Base-by-base conservation (phyloP, 108 stramenopile species). In the Cyclotella sp. region DNA sequence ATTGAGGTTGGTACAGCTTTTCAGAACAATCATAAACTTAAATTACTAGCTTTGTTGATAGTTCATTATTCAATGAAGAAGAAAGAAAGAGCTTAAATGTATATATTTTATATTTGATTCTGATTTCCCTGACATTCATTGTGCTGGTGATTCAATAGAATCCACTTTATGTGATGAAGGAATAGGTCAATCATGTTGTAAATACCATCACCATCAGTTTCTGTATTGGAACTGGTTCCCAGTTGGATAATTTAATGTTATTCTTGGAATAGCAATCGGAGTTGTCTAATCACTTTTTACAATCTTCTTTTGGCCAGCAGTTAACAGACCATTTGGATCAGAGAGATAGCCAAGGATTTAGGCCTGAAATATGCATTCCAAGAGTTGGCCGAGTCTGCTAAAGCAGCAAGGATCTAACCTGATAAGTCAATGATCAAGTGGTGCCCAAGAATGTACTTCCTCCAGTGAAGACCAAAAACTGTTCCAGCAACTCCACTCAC, bases 81-180 rank as follows among this genome's bases (percentile, higher is more conserved):
- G n/a, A n/a, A n/a, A n/a, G n/a, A n/a, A n/a, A n/a, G n/a, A n/a
- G n/a, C n/a, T n/a, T n/a, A n/a, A n/a, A n/a, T n/a, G n/a, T n/a
- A n/a, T n/a, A n/a, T n/a, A n/a, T n/a, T n/a, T n/a, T n/a, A n/a
- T n/a, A n/a, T n/a, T n/a, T n/a, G n/a, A n/a, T n/a, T n/a, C n/a
- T n/a, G n/a, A n/a, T n/a, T n/a, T n/a, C n/a, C n/a, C n/a, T n/a
- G n/a, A n/a, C n/a, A n/a, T n/a, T n/a, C n/a, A n/a, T n/a, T n/a
- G n/a, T n/a, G 74, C 18, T 9, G 73, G 34, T 16, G 71, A 51
- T 29, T 73, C 76, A 22, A 69, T 66, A 27, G 84, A 84, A 30
- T 88, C 87, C 27, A 89, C 76, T 91, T 91, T 64, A 91, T 85
- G 9, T 87, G 68, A 59, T 90, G 89, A 46, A 88, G 89, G 49